Conservation (phyloP, 2,329 filamentous ascomycete species). For the Colletotrichum sp. region DNA sequence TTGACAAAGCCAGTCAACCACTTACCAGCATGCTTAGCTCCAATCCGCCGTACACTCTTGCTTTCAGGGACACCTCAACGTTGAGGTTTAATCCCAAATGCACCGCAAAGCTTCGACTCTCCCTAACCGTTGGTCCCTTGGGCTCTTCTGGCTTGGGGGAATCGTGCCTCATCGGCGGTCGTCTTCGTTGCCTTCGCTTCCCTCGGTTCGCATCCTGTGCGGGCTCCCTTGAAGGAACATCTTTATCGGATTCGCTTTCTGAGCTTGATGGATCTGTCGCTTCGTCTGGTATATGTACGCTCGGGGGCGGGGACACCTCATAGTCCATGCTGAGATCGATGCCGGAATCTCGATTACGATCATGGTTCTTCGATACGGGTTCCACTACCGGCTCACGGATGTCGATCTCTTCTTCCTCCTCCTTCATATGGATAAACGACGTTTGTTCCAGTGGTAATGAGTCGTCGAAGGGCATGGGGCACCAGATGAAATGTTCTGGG, state of each 20-base stretch:
- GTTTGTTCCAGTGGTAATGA: conserved; percentile 11
- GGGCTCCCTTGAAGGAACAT: neutral
- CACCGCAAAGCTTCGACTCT: neutral
- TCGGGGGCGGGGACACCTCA: neutral
- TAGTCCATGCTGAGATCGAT: neutral
- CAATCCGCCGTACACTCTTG: neutral
- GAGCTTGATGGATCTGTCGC: neutral
- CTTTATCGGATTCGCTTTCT: conserved; percentile 1
- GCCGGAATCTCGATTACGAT: neutral
- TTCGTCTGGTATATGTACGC: neutral
- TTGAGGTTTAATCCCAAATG: conserved; percentile 5
- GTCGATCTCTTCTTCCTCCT: neutral
- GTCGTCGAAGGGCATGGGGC: conserved; percentile 12
- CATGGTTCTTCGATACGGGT: neutral
- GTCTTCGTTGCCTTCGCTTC: neutral
- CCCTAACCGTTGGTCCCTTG: neutral
- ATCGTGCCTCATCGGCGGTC: neutral
- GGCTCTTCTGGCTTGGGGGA: neutral
- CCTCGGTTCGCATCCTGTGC: neutral
- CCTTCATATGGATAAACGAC: conserved; percentile 11
- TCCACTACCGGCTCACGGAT: neutral
- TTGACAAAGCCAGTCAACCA: neutral
- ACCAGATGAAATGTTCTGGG: conserved; percentile 5
- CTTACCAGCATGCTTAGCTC: conserved; percentile 12
- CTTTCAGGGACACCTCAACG: conserved; percentile 8